A percentile compares a stretch with the other conserved stretches of the same genome.
Evolutionary conservation across 2,329 filamentous ascomycete species (phyloP).

Genomic region (Curvularia eragrostidis): DNA sequence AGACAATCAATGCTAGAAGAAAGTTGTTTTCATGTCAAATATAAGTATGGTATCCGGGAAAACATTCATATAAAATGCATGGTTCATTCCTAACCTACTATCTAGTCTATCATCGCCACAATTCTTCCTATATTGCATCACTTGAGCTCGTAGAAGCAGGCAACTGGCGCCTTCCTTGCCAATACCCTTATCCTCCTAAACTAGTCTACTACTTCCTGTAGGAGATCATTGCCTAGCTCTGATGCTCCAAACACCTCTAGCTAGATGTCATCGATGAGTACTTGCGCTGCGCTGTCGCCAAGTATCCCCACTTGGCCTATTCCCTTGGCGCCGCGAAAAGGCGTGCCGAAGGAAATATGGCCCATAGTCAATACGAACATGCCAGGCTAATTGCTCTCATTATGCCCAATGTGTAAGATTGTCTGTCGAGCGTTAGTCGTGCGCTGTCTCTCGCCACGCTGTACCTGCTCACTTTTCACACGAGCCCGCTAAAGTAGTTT

Average conservation of each 20-base stretch:
- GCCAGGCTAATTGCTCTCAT: conserved; percentile 26
- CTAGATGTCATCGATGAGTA: conserved; percentile 28
- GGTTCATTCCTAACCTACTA: conserved; percentile 15
- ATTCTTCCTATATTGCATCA: conserved; percentile 36
- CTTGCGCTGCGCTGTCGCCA: conserved; percentile 30
- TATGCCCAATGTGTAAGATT: conserved; percentile 21
- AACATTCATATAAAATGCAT: no score
- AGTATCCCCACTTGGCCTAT: conserved; percentile 37
- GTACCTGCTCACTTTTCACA: conserved; percentile 28
- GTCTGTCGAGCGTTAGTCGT: conserved; percentile 14
- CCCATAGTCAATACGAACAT: conserved; percentile 29
- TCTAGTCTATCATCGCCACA: conserved; percentile 31
- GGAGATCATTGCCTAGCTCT: conserved; percentile 30
- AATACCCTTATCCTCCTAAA: conserved; percentile 26
- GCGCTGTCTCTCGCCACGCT: background rate
- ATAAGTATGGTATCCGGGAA: no score
- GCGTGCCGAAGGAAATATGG: conserved; percentile 35
- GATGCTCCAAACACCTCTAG: conserved; percentile 26
- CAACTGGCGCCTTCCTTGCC: conserved; percentile 27
- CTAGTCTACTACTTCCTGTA: conserved; percentile 28
- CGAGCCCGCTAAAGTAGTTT: conserved; percentile 36
- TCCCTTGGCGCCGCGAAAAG: conserved; percentile 33
- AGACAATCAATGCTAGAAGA: no score
- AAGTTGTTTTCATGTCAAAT: no score
- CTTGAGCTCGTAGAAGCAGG: conserved; percentile 32